phyloP scores from a whole-genome alignment of 108 stramenopile species.

The Skeletonema costatum region DNA sequence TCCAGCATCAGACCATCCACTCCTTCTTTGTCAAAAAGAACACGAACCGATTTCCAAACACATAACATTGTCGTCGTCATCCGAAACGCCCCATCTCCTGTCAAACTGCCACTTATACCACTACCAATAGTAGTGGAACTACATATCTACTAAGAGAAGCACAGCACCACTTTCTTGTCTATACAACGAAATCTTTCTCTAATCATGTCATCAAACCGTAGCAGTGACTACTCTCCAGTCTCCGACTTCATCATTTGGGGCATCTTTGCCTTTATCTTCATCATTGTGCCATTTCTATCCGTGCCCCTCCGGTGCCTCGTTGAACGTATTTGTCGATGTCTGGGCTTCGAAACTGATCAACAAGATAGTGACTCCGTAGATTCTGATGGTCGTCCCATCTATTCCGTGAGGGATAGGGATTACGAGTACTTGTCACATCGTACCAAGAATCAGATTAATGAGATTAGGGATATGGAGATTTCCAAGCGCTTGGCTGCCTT shows the following conservation, averaged over 20 bases:
- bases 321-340: background rate
- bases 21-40: too few relatives aligned
- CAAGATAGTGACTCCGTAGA: background rate
- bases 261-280: constrained; percentile 7
- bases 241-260: constrained; percentile 19
- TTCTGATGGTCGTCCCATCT: background rate
- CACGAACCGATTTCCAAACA: too few relatives aligned
- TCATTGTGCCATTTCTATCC: constrained; percentile 7
- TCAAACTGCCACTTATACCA: background rate
- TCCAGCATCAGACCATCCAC: too few relatives aligned
- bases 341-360: background rate
- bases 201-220: background rate
- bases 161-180: background rate
- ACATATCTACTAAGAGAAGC: background rate
- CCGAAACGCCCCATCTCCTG: background rate
- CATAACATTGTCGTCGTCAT: too few relatives aligned
- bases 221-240: background rate
- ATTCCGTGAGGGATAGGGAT: background rate
- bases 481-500: background rate
- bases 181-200: background rate
- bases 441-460: background rate
- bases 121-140: background rate
- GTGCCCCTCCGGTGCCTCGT: background rate
- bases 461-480: background rate
- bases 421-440: background rate